Conservation (phyloP, 1,284 basidiomycete species). For the Pseudozyma flocculosa region DNA sequence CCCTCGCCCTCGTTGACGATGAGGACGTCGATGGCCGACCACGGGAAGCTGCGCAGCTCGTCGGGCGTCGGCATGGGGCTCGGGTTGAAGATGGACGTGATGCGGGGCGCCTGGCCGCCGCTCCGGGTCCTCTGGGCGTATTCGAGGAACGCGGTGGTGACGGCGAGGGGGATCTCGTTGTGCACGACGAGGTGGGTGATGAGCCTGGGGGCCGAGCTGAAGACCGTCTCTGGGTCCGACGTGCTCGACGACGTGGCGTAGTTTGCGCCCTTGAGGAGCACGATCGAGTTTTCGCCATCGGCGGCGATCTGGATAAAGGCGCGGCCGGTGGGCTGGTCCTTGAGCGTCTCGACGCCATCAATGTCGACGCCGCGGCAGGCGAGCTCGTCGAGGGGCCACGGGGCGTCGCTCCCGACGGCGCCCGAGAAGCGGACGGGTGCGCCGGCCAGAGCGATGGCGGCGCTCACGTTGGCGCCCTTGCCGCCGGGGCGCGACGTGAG, state of each 20-base stretch:
- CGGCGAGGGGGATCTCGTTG: conserved; percentile 64
- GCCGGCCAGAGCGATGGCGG: conserved; percentile 49
- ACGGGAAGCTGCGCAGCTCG: conserved; percentile 61
- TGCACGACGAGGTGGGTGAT: conserved; percentile 63
- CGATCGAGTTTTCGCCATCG: conserved; percentile 56
- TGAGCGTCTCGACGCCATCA: conserved; percentile 25
- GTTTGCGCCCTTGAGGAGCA: conserved; percentile 54
- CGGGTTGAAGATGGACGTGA: conserved; percentile 62
- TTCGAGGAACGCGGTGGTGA: conserved; percentile 60
- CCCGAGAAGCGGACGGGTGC: conserved; percentile 36
- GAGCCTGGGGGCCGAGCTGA: conserved; percentile 4
- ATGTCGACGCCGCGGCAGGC: conserved; percentile 34
- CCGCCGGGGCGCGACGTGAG: conserved; percentile 49
- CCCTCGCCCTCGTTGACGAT: conserved; percentile 65
- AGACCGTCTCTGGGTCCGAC: conserved; percentile 22
- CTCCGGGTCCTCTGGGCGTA: conserved; percentile 8
- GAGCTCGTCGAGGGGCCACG: conserved; percentile 52
- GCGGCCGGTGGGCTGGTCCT: conserved; percentile 44
- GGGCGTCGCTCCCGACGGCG: conserved; percentile 50
- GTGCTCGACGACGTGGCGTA: conserved; percentile 22
- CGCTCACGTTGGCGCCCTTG: conserved; percentile 55
- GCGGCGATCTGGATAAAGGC: conserved; percentile 55
- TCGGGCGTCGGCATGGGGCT: conserved; percentile 62
- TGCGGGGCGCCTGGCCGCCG: too few relatives aligned
- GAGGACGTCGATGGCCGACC: conserved; percentile 61